phyloP scores from a whole-genome alignment of 257 asterid genomes.

The Thymus mandschuricus region DNA sequence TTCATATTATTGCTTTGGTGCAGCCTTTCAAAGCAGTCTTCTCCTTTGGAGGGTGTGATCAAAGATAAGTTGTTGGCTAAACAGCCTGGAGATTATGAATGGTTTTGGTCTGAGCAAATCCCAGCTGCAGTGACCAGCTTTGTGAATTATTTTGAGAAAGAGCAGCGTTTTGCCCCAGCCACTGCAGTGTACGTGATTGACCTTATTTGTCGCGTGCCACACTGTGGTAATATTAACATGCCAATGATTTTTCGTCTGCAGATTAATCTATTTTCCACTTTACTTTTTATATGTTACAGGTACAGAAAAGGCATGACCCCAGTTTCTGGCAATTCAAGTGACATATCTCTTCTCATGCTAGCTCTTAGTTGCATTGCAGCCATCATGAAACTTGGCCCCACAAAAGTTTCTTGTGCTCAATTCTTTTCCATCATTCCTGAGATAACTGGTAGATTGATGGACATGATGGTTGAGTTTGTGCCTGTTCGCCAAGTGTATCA shows the following conservation, averaged over 20 bases:
- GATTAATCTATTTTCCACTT: slow-evolving; percentile 24
- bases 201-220: slow-evolving; percentile 22
- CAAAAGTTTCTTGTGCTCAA: slow-evolving; percentile 84
- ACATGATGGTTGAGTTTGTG: slow-evolving; percentile 77
- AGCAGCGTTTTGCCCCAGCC: slow-evolving; percentile 61
- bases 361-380: slow-evolving; percentile 92
- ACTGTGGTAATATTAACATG: slow-evolving; percentile 8
- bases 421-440: slow-evolving; percentile 79
- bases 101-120: slow-evolving; percentile 92
- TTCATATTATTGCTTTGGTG: slow-evolving; percentile 35
- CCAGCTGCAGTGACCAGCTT: slow-evolving; percentile 73
- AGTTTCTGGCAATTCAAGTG: slow-evolving; percentile 62
- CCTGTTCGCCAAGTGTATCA: slow-evolving; percentile 74
- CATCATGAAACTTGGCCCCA: slow-evolving; percentile 86
- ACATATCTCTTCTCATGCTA: slow-evolving; percentile 81
- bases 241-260: slow-evolving; percentile 10
- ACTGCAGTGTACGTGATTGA: slow-evolving; percentile 65
- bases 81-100: slow-evolving; percentile 75
- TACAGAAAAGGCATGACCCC: slow-evolving; percentile 52
- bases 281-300: slow-evolving; percentile 46
- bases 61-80: slow-evolving; percentile 72
- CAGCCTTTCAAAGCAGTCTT: slow-evolving; percentile 77
- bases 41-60: slow-evolving; percentile 82
- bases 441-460: slow-evolving; percentile 86
- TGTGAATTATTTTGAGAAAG: slow-evolving; percentile 73